A percentile compares a stretch with the other conserved stretches of the same genome.
Evolutionary conservation across 305 asterid genomes (phyloP).

Genomic region (Solanum aculeatissimum): DNA sequence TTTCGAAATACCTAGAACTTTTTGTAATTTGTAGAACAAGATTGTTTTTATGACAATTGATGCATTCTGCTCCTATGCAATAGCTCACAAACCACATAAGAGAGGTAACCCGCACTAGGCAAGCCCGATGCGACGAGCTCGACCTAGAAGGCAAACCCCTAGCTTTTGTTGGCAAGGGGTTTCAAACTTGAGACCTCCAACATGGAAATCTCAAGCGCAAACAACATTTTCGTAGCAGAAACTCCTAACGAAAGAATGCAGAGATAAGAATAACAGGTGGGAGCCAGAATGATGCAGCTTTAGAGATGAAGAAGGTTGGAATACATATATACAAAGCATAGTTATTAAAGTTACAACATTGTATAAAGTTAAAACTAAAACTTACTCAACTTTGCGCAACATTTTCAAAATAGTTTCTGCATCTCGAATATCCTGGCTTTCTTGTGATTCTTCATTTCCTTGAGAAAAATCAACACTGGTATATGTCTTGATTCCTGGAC

Average conservation of each 20-base stretch:
- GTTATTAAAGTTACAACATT: background rate
- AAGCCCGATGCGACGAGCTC: too few relatives aligned
- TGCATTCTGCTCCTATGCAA: too few relatives aligned
- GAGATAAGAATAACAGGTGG: background rate
- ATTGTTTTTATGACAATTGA: background rate
- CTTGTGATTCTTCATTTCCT: constrained; percentile 69
- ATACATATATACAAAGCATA: background rate
- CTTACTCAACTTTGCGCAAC: constrained; percentile 8
- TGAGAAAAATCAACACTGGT: constrained; percentile 68
- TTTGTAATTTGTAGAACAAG: too few relatives aligned
- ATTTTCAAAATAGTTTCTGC: constrained; percentile 20
- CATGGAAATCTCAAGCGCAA: too few relatives aligned
- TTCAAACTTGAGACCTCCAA: too few relatives aligned
- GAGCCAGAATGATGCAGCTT: background rate
- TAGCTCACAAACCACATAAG: too few relatives aligned
- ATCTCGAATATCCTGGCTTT: constrained; percentile 37
- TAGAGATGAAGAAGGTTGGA: background rate
- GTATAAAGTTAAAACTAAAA: background rate
- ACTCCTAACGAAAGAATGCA: background rate
- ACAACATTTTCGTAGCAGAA: background rate
- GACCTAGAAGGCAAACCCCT: too few relatives aligned
- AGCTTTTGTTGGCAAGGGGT: too few relatives aligned
- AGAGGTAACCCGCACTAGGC: too few relatives aligned
- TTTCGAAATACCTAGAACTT: too few relatives aligned
- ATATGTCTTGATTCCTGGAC: constrained; percentile 63